Evolutionary conservation across 2,329 filamentous ascomycete species (phyloP), one percentile per base, ranked within the genome.

Genomic region (Colletotrichum brevisporum): DNA sequence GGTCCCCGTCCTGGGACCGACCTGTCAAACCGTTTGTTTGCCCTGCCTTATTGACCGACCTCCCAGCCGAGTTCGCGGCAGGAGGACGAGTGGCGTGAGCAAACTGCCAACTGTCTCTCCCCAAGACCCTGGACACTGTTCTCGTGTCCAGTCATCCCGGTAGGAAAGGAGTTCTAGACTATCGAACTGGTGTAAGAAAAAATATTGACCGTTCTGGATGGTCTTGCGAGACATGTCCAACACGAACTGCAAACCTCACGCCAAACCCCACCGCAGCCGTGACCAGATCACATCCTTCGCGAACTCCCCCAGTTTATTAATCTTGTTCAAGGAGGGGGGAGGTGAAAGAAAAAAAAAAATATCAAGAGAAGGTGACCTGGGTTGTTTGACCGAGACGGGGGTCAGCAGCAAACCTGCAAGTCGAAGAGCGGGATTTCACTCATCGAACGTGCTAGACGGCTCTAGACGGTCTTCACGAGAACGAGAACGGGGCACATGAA

Each of bases 241-340:
- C 56, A 43, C 51, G 21, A 56, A 31, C 13, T 55, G 63, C 56
- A 57, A n/a, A 63, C 31, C 47, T 56, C 63, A 67, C 57, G 51
- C 56, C 52, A 18, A 47, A 45, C 24, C 53, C 65, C 48, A 58
- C 60, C 6, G 56, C 39, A 18, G 52, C 51, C 50, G 65, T 65
- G 65, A 65, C 31, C 61, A 36, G 65, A 68, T 65, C 54, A 41
- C 60, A 59, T 64, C 48, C 54, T 48, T 36, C 31, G 5, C 39
- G 1, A 16, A 41, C 39, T 52, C 16, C 21, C 59, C 52, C 45
- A 50, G 36, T 18, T 8, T 2, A 31, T 31, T n/a, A 36, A 21
- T 24, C 36, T 47, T n/a, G 16, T 36, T 39, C 21, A 39, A 47
- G 16, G 50, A 45, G 12, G 50, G 50, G 8, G n/a, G 21, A 21